These are phyloP conservation scores for Fusarium transvaalense DNA, from an alignment of 2,329 filamentous ascomycete species.

Conservation along the genomic window DNA sequence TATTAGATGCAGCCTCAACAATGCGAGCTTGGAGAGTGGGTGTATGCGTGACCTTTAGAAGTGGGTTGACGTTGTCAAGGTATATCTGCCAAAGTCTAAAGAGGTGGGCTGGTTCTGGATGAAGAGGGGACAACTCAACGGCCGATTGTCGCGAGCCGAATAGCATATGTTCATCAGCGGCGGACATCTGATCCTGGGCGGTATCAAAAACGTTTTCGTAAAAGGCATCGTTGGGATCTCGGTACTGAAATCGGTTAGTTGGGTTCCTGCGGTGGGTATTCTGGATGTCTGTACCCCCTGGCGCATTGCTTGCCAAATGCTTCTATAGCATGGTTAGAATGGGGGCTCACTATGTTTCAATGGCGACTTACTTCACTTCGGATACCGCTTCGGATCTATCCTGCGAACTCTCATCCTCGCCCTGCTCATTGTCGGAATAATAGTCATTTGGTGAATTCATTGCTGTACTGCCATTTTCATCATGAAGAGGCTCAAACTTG, in stretches of 20 bases:
- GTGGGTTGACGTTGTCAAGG: conserved; percentile 68
- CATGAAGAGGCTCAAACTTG: conserved; percentile 62
- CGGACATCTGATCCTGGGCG: conserved; percentile 59
- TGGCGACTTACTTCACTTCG: conserved; percentile 31
- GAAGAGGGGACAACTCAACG: conserved; percentile 63
- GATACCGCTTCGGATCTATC: conserved; percentile 6
- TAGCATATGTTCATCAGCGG: conserved; percentile 62
- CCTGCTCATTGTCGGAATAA: conserved; percentile 27
- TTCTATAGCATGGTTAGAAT: background rate
- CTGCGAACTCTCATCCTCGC: background rate
- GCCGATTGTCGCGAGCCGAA: conserved; percentile 60
- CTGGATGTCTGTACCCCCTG: background rate
- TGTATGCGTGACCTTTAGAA: conserved; percentile 70
- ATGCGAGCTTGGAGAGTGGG: conserved; percentile 66
- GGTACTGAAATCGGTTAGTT: background rate
- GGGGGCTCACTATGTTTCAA: rapidly evolving
- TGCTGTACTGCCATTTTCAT: background rate
- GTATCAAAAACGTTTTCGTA: conserved; percentile 54
- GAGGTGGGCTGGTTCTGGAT: conserved; percentile 61
- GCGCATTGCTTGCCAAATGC: conserved; percentile 26
- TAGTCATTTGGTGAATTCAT: background rate
- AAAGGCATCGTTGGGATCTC: conserved; percentile 3
- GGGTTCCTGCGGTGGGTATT: background rate
- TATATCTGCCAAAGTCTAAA: conserved; percentile 69
- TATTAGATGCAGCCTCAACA: conserved; percentile 61